These are phyloP conservation scores for Boletellus sp. DNA, from an alignment of 768 basidiomycete species.

Conservation along the genomic window DNA sequence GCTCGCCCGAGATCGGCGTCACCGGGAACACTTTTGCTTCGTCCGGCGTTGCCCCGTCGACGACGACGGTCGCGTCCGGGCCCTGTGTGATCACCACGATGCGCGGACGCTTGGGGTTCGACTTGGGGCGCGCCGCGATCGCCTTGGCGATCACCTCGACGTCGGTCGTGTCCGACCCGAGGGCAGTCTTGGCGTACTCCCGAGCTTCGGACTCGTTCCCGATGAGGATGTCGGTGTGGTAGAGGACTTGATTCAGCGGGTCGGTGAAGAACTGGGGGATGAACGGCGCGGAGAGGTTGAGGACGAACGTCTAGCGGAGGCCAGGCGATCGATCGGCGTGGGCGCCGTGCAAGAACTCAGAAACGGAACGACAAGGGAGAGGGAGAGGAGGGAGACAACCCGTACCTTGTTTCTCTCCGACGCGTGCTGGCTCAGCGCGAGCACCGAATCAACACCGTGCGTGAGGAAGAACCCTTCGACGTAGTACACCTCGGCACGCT, in stretches of 20 bases:
- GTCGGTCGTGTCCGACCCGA: conserved; percentile 62
- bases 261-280: conserved; percentile 89
- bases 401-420: conserved; percentile 70
- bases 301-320: conserved; percentile 62
- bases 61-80: conserved; percentile 71
- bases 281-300: conserved; percentile 98
- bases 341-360: no score
- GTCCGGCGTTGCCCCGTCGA: conserved; percentile 52
- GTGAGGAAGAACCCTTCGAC: conserved; percentile 98
- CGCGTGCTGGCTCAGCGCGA: conserved; percentile 76
- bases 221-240: conserved; percentile 85
- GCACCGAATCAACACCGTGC: conserved; percentile 72
- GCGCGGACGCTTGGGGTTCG: conserved; percentile 72
- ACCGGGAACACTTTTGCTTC: conserved; percentile 56
- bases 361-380: no score
- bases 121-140: conserved; percentile 74
- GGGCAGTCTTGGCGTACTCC: conserved; percentile 74
- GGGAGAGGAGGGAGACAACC: neutral
- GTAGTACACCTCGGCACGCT: conserved; percentile 84
- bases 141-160: conserved; percentile 64
- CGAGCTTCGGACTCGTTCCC: conserved; percentile 97
- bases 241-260: conserved; percentile 77
- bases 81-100: conserved; percentile 92
- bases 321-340: no score
- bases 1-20: conserved; percentile 46